Base-by-base conservation (phyloP, 257 asterid genomes). In the Fraxinus americana region DNA sequence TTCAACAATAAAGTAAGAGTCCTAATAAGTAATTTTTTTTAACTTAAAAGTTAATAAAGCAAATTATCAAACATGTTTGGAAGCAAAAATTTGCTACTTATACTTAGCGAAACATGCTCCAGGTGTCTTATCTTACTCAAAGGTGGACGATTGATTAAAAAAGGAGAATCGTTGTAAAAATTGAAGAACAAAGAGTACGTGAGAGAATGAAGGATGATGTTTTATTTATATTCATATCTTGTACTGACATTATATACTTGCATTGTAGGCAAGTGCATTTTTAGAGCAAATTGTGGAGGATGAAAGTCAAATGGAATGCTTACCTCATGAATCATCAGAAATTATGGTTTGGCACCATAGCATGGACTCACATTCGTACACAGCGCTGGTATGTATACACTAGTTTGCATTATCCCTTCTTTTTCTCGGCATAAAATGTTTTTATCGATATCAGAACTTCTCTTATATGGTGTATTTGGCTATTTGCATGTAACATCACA, bases 231-330 rank as follows among this genome's bases (percentile, higher is more conserved):
- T 38, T 27, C 45, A 11, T 19, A 69, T 77, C 57, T 14, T 48
- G 45, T 72, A 67, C 30, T 29, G 34, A 61, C 17, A 25, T n/a
- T 57, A 71, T 72, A 23, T 79, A 25, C 79, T 57, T 78, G 43
- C 30, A 19, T 79, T 85, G 83, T 87, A 93, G 97, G 92, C 85
- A 7, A 93, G 92, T 79, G n/a, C 84, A 65, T 90, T 93, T 75
- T 84, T 93, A 2, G 94, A 87, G 83, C 96, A 91, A 77, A 21
- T 93, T 66, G 98, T 91, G 87, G 91, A 91, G 82, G 98, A 91
- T 65, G 97, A 93, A 82, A 89, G 96, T 75, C 94, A 93, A 85
- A 91, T 93, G 91, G 97, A 93, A 83, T 87, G 98, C 81, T 78
- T 87, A 17, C 92, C 76, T 84, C 91, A 16, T 83, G 85, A 43